These are phyloP conservation scores for Morella rubra DNA, from an alignment of 306 rosid genomes.

Conservation along the genomic window DNA sequence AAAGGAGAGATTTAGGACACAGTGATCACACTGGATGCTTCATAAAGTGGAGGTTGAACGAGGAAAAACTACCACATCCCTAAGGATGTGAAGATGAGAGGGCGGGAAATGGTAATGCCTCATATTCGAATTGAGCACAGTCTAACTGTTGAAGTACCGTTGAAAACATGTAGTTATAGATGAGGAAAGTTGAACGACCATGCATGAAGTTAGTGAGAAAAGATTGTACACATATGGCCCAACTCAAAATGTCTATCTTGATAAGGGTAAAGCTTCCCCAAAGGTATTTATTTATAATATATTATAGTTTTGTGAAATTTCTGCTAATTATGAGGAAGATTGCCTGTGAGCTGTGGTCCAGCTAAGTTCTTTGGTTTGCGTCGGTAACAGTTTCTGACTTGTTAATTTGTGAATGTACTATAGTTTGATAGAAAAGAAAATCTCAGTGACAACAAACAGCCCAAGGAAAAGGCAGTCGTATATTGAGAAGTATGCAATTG, in stretches of 20 bases:
- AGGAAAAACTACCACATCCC: neutral
- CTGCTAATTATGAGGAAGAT: neutral
- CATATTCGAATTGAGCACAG: neutral
- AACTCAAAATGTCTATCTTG: neutral
- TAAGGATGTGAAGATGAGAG: neutral
- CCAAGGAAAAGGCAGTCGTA: neutral
- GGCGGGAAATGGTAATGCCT: neutral
- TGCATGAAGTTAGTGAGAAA: neutral
- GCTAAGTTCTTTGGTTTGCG: neutral
- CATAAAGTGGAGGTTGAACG: neutral
- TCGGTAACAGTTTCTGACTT: neutral
- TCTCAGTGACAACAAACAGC: neutral
- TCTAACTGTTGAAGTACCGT: neutral
- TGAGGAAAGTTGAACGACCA: neutral
- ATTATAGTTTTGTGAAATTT: neutral
- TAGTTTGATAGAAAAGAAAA: neutral
- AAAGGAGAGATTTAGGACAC: neutral
- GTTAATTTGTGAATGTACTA: neutral
- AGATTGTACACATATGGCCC: neutral
- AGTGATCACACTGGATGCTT: neutral
- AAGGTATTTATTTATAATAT: neutral
- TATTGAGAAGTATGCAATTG: neutral
- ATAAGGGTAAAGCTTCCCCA: neutral
- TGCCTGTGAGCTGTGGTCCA: neutral
- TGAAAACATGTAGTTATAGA: neutral